Percentiles rank a stretch among this genome's conserved stretches.
Conservation (phyloP, 2,329 filamentous ascomycete species). For the Lasiodiplodia gonubiensis region DNA sequence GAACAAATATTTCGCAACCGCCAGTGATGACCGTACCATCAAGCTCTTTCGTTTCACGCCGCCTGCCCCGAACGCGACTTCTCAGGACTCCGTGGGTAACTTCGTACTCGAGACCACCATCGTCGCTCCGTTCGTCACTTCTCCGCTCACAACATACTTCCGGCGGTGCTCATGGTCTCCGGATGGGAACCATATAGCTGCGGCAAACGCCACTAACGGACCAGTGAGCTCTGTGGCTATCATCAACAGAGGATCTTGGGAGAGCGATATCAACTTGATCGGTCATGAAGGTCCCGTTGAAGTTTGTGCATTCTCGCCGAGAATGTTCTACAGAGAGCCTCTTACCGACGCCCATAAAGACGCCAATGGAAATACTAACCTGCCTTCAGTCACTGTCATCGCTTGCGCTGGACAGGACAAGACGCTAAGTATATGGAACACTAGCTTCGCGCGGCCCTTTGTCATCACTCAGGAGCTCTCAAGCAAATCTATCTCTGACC, state of each 20-base stretch:
- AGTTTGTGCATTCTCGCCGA: slow-evolving; percentile 94
- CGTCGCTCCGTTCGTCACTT: slow-evolving; percentile 82
- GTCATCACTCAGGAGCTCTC: slow-evolving; percentile 89
- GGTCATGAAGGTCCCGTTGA: slow-evolving; percentile 97
- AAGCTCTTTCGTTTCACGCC: slow-evolving; percentile 96
- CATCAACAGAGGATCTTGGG: slow-evolving; percentile 89
- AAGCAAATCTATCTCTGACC: slow-evolving; percentile 89
- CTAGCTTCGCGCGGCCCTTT: slow-evolving; percentile 88
- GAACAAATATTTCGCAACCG: slow-evolving; percentile 98
- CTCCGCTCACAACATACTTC: slow-evolving; percentile 95
- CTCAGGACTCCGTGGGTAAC: slow-evolving; percentile 96
- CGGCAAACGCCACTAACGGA: slow-evolving; percentile 95
- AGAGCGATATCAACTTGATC: slow-evolving; percentile 95
- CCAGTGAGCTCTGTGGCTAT: slow-evolving; percentile 97
- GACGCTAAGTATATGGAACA: slow-evolving; percentile 96
- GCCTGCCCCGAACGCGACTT: slow-evolving; percentile 84
- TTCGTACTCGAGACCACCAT: slow-evolving; percentile 96
- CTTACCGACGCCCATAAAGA: slow-evolving; percentile 56
- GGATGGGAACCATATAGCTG: slow-evolving; percentile 95
- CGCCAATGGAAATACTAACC: slow-evolving; percentile 49
- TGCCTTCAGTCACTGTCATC: slow-evolving; percentile 81
- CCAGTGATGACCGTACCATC: slow-evolving; percentile 94
- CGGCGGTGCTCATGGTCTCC: slow-evolving; percentile 96
- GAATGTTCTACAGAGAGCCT: slow-evolving; percentile 80
- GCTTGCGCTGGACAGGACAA: slow-evolving; percentile 97